These are phyloP conservation scores for Hydnomerulius pinastri DNA, from an alignment of 768 basidiomycete species.

Conservation along the genomic window DNA sequence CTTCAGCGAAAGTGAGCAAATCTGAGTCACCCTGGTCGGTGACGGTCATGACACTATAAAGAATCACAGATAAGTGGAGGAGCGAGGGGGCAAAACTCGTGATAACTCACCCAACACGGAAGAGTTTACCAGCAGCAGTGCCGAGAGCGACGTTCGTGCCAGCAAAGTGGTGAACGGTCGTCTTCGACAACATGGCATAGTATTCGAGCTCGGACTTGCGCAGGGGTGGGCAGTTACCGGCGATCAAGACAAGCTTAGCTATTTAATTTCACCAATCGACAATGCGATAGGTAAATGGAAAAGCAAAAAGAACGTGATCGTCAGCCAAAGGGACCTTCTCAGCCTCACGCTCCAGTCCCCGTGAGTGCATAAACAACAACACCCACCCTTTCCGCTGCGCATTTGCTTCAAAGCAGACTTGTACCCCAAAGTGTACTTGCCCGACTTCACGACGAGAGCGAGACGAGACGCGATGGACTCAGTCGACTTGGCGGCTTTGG, in stretches of 20 bases:
- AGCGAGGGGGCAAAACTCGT: not conserved
- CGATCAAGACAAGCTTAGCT: slow-evolving; percentile 99
- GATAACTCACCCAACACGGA: slow-evolving; percentile 85
- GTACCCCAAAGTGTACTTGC: slow-evolving; percentile 96
- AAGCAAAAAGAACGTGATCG: slow-evolving; percentile 28
- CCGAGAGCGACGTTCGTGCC: slow-evolving; percentile 98
- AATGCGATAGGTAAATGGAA: too few species aligned
- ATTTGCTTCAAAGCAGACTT: slow-evolving; percentile 98
- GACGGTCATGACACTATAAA: slow-evolving; percentile 98
- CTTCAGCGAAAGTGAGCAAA: slow-evolving; percentile 85
- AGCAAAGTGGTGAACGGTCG: slow-evolving; percentile 95
- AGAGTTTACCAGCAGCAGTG: slow-evolving; percentile 98
- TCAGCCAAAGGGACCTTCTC: slow-evolving; percentile 98
- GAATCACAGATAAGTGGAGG: slow-evolving; percentile 13
- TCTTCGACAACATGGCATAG: slow-evolving; percentile 99
- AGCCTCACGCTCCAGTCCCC: slow-evolving; percentile 98
- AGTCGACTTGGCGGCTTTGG: slow-evolving; percentile 89
- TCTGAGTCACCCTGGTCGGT: slow-evolving; percentile 96
- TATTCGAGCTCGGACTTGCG: slow-evolving; percentile 99
- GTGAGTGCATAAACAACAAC: slow-evolving; percentile 46
- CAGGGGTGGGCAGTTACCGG: slow-evolving; percentile 98
- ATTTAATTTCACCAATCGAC: slow-evolving; percentile 9
- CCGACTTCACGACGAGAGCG: slow-evolving; percentile 97
- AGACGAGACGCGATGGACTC: slow-evolving; percentile 93
- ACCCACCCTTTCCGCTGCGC: slow-evolving; percentile 95